These are phyloP conservation scores for Saccharomyces kudriavzevii DNA, from an alignment of 805 yeast species.

Conservation along the genomic window DNA sequence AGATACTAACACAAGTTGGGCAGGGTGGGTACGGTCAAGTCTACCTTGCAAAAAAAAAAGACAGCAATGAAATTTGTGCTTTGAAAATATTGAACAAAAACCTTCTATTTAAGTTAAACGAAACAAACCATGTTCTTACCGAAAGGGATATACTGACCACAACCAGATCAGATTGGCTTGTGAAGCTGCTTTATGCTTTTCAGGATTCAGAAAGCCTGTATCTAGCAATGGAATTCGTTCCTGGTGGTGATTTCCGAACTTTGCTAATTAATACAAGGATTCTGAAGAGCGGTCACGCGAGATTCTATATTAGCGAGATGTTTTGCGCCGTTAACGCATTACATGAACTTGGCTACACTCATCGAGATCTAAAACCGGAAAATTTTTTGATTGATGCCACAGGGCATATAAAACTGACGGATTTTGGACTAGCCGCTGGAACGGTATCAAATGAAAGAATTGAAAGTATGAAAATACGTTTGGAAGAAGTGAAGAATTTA, in stretches of 20 bases:
- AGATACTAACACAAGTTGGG: conserved; percentile 95
- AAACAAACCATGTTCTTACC: conserved; percentile 89
- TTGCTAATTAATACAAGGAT: conserved; percentile 87
- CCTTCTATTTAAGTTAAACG: conserved; percentile 79
- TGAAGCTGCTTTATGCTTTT: conserved; percentile 85
- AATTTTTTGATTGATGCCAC: conserved; percentile 81
- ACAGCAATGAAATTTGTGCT: conserved; percentile 92
- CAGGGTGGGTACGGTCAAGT: conserved; percentile 99
- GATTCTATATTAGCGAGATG: conserved; percentile 94
- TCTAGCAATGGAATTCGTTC: conserved; percentile 97
- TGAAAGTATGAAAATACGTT: conserved; percentile 75
- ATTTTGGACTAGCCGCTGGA: conserved; percentile 96
- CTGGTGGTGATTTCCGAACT: conserved; percentile 98
- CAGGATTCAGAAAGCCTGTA: conserved; percentile 87
- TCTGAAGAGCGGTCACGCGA: conserved; percentile 86
- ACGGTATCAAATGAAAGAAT: conserved; percentile 86
- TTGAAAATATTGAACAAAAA: conserved; percentile 84
- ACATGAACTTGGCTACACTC: conserved; percentile 92
- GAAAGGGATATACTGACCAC: conserved; percentile 95
- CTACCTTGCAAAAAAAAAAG: conserved; percentile 85
- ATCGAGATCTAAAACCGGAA: conserved; percentile 93
- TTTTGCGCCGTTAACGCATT: conserved; percentile 88
- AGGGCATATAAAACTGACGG: conserved; percentile 90
- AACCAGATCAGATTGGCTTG: conserved; percentile 92
- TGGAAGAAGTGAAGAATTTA: conserved; percentile 66